Percentiles rank a stretch among this genome's conserved stretches.
Conservation (phyloP, 2,329 filamentous ascomycete genomes). For the Rutstroemia sp. region DNA sequence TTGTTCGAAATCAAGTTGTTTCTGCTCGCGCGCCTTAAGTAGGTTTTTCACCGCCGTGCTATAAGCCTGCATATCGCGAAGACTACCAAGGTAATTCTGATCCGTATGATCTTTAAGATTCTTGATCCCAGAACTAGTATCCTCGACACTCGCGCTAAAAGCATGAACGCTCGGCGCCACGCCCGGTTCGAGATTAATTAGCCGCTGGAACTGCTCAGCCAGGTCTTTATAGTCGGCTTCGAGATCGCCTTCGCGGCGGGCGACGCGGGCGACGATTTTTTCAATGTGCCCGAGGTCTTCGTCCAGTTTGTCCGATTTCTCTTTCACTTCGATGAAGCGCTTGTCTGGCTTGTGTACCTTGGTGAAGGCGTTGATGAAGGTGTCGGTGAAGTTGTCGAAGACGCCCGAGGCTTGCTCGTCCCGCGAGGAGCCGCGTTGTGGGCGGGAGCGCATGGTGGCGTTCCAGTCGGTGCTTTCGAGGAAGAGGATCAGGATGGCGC, state of each 20-base stretch:
- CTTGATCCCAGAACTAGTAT: constrained; percentile 71
- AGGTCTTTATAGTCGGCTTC: constrained; percentile 85
- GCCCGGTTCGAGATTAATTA: constrained; percentile 81
- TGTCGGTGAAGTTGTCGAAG: constrained; percentile 92
- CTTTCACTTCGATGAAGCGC: constrained; percentile 88
- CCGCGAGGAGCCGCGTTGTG: constrained; percentile 56
- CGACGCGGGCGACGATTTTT: constrained; percentile 89
- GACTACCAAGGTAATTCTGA: constrained; percentile 85
- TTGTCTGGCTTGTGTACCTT: constrained; percentile 94
- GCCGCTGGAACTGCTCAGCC: constrained; percentile 88
- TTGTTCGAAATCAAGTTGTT: constrained; percentile 95
- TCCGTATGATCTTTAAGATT: constrained; percentile 86
- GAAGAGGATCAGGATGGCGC: constrained; percentile 77
- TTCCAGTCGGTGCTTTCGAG: constrained; percentile 96
- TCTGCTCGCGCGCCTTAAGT: constrained; percentile 89
- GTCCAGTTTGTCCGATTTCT: constrained; percentile 87
- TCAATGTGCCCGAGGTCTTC: constrained; percentile 90
- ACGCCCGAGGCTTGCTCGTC: constrained; percentile 55
- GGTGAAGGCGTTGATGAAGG: constrained; percentile 93
- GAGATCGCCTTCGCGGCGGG: constrained; percentile 78
- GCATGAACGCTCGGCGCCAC: constrained; percentile 75
- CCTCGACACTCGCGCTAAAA: constrained; percentile 80
- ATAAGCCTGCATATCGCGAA: constrained; percentile 95
- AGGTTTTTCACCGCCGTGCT: constrained; percentile 79
- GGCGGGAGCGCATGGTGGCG: constrained; percentile 78